Base-by-base conservation (phyloP, 179 eudicot species). In the Silene vulgaris region DNA sequence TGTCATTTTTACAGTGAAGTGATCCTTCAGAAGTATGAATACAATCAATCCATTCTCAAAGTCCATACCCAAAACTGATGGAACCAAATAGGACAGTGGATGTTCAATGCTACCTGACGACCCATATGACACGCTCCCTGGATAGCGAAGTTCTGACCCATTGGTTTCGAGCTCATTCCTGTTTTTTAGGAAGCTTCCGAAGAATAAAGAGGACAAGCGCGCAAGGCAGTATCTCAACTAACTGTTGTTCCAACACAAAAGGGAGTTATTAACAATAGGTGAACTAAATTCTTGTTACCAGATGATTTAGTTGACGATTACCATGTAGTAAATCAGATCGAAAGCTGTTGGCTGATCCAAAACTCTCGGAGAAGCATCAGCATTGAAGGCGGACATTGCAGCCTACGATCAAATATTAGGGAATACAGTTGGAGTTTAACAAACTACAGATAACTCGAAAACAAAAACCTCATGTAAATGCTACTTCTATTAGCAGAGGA, bases 291-390 rank as follows among this genome's bases (percentile, higher is more conserved):
- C 64, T 12, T 28, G 9, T 6, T 2, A 61, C 7, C 0, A n/a
- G 43, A 62, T 8, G 48, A 14, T 11, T 11, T 12, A 30, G 1
- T 14, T 3, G 65, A 40, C 3, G 12, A 70, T 75, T 91, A 93
- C 98, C 97, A 65, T 74, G 86, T 94, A 94, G 76, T 87, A 94
- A 66, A 92, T 80, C 45, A 94, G 81, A 80, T 92, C 89, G 72
- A 90, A 72, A 67, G 90, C 48, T 40, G 48, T 63, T 21, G 98
- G 96, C 82, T 93, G 98, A 86, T 90, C 84, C 82, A 90, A 74
- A 21, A 91, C 93, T 57, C 86, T 89, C 4, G 90, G 93, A 29
- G 97, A 87, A 65, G 91, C 98, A 75, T 89, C 86, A 68, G 84
- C 59, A 75, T 93, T 90, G 62, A 90, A 93, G 62, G 96, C 91